Evolutionary conservation across 805 yeast genomes (phyloP), one percentile per base, ranked within the genome.

Genomic region (Candida ortonii): DNA sequence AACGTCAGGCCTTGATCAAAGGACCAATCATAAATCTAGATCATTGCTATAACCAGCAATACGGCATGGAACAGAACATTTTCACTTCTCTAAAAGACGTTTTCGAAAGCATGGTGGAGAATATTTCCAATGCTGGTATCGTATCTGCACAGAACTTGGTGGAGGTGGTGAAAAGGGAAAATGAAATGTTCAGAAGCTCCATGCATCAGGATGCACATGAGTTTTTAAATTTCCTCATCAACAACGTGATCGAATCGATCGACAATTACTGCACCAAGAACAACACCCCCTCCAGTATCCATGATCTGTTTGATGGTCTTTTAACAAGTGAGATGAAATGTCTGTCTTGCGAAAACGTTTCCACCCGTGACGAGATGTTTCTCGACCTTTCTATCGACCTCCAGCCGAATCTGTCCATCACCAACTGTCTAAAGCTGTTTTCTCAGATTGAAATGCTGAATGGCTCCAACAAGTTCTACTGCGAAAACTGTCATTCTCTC

Each of bases 181-280:
- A 90, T 55, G 84, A 80, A 48, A 65, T 90, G 50, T 93, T 93
- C 59, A 69, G 95, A 43, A 81, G 87, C 38, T 79, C 84, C 26
- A 89, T 88, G 96, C 98, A 93, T 57, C 98, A 93, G 56, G 98
- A 93, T 66, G 97, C 97, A 5, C 98, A 93, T 61, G 98, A 93
- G 62, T 93, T 93, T 59, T 71, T 89, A 54, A 90, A 89, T 57
- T 89, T 84, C 53, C 57, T 89, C 47, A 66, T 93, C 34, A 93
- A 93, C 59, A 74, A 65, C 46, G 67, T 69, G 13, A 64, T 73
- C 10, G 88, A 84, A 43, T 70, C 83, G 12, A 61, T 70, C 17
- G 72, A 68, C 28, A 38, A 18, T 8, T 57, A 59, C 38, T 40
- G 41, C 22, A 49, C 48, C 12, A 40, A 39, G 12, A 33, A 33